A percentile compares a stretch with the other conserved stretches of the same genome.
Conservation (phyloP, 1,139 yeast species). For the Nakaseomyces nivariensis region DNA sequence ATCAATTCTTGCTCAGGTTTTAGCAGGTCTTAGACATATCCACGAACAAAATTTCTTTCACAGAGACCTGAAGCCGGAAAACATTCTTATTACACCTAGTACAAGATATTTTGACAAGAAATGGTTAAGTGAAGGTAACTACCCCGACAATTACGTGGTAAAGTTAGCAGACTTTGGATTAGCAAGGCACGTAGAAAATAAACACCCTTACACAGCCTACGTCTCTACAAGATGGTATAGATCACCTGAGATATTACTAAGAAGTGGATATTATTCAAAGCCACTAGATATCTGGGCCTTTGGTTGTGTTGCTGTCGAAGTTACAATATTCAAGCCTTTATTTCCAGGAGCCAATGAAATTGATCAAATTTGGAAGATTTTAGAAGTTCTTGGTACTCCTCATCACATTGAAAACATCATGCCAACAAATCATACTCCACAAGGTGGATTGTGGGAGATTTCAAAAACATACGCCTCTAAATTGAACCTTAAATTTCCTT, state of each 20-base stretch:
- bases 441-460: conserved; percentile 63
- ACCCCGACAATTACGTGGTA: conserved; percentile 45
- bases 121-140: conserved; percentile 26
- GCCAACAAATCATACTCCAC: conserved; percentile 30
- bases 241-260: conserved; percentile 79
- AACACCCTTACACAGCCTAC: conserved; percentile 59
- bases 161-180: conserved; percentile 91
- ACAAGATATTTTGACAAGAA: conserved; percentile 42
- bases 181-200: conserved; percentile 53
- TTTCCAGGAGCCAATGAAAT: conserved; percentile 76
- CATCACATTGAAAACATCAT: conserved; percentile 22
- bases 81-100: conserved; percentile 61
- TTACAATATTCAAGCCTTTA: conserved; percentile 64
- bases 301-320: conserved; percentile 77
- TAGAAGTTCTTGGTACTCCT: conserved; percentile 67
- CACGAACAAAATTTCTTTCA: conserved; percentile 70
- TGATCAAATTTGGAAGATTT: conserved; percentile 64
- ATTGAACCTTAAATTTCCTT: conserved; percentile 48
- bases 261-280: conserved; percentile 54
- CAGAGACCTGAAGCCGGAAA: conserved; percentile 90
- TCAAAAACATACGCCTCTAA: conserved; percentile 42
- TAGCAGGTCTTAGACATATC: conserved; percentile 72
- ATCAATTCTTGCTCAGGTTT: conserved; percentile 59
- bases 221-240: conserved; percentile 96
- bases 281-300: conserved; percentile 94